Evolutionary conservation across 495 filamentous ascomycete genomes (phyloP).

Genomic region (Tuber magnatum): DNA sequence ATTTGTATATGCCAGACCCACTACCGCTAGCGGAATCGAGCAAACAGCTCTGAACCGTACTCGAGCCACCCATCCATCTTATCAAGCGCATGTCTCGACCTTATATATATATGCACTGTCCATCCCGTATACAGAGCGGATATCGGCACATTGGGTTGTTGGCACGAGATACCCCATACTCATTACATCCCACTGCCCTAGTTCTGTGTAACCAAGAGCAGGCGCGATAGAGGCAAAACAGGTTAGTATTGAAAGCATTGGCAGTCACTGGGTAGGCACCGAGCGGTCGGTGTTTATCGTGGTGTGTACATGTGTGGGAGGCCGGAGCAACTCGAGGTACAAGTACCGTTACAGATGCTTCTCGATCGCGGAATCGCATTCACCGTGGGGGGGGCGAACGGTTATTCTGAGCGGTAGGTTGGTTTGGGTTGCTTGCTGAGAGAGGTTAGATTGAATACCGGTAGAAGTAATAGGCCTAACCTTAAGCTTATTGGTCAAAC

Average conservation of each 20-base stretch:
- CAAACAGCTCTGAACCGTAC: background rate
- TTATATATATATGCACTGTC: background rate
- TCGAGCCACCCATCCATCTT: background rate
- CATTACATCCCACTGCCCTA: background rate
- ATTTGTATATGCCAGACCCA: background rate
- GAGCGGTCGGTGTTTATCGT: background rate
- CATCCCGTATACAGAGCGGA: background rate
- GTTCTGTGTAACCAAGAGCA: background rate
- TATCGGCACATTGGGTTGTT: background rate
- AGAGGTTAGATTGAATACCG: background rate
- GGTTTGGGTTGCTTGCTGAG: background rate
- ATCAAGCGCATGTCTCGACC: background rate
- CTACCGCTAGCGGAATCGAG: background rate
- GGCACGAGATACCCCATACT: background rate
- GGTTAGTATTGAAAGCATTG: background rate
- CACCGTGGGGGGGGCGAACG: background rate
- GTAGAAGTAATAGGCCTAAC: background rate
- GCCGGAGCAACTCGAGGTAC: background rate
- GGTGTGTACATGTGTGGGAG: background rate
- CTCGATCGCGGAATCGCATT: background rate
- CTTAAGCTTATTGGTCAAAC: background rate
- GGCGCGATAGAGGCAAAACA: background rate
- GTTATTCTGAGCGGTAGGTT: background rate
- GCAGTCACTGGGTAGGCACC: background rate
- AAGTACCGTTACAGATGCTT: background rate